Base-by-base conservation (phyloP, 208 protist species). In the Acanthamoeba sp. region DNA sequence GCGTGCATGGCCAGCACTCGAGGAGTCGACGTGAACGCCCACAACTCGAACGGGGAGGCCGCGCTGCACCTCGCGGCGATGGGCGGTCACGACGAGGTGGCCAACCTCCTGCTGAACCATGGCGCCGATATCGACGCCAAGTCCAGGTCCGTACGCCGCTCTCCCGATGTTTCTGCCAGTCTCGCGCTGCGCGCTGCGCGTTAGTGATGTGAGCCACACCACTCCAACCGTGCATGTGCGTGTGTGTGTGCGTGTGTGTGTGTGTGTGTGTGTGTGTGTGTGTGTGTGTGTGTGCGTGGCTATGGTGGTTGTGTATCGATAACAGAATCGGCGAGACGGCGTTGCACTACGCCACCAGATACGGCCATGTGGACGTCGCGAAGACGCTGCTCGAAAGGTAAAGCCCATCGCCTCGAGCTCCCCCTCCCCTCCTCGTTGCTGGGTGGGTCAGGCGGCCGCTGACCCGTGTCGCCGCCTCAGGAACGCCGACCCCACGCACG, bases 21-120 rank as follows among this genome's bases (percentile, higher is more conserved):
- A 22, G 84, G 84, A 22, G 9, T 71, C 22, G 84, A 91, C 34
- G 34, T 91, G 24, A 69, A 69, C 38, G 84, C 27, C 1, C 52
- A 24, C 20, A 91, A 91, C 59, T n/a, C 48, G 14, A 91, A 91
- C 59, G 84, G 84, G 14, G 84, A 91, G 59, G 20, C 84, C 2
- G 32, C 84, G 22, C 59, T 91, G 22, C 84, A 91, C 36, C 34
- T 91, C 29, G 32, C 55, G 3, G 84, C 84, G 7, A 36, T 73
- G 32, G 38, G 38, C 36, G 84, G 84, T 7, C 42, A 38, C 55
- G 50, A 69, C 16, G 84, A 91, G 50, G 84, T 91, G 32, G 84
- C 62, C 36, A 71, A 40, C 50, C 24, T 91, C 34, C 84, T 91
- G 16, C 36, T 66, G 6, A 91, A 91, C 50, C 38, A 55, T 38